Evolutionary conservation across 805 yeast species (phyloP), one percentile per base, ranked within the genome.

Genomic region (Lipomyces yamadae): DNA sequence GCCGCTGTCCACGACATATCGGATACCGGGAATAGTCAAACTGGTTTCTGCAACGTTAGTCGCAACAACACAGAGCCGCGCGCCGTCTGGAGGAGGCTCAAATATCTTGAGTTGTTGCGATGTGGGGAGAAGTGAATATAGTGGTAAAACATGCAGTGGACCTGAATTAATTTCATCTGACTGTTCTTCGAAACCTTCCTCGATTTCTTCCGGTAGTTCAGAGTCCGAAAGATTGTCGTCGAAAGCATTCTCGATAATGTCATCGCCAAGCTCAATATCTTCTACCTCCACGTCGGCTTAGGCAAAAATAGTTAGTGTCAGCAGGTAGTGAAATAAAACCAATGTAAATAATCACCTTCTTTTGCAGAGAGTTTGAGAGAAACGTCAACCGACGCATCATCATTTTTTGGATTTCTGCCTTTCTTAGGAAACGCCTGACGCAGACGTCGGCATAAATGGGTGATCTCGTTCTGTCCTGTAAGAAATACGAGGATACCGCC

Each of bases 21-120:
- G 82, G 50, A 96, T 90, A 8, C 96, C 96, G 0, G 99, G 99
- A 72, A 95, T 95, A 0, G 99, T 95, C 76, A 95, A 83, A 0
- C 98, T 92, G 0, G 99, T 95, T 77, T 95, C 99, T 0, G 99
- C 99, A 65, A 95, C 96, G 75, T 95, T 95, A 1, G 99, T 95
- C 4, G 99, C 97, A 39, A 95, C 91, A 52, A 95, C 89, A 81
- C 98, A 92, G 8, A 95, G 77, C 73, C 99, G 83, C 53, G 92
- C 84, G 3, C 96, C 97, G 33, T 81, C 79, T 2, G 99, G 99
- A 1, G 97, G 96, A 0, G 82, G 81, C 64, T 90, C 85, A 75
- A 95, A 95, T 1, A 95, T 96, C 75, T 88, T 90, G 92, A 95
- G 88, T 79, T 95, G 99, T 74, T 95, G 97, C 58, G 85, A 86